Conservation (phyloP, 768 basidiomycete genomes). For the Boletus sensibilis region DNA sequence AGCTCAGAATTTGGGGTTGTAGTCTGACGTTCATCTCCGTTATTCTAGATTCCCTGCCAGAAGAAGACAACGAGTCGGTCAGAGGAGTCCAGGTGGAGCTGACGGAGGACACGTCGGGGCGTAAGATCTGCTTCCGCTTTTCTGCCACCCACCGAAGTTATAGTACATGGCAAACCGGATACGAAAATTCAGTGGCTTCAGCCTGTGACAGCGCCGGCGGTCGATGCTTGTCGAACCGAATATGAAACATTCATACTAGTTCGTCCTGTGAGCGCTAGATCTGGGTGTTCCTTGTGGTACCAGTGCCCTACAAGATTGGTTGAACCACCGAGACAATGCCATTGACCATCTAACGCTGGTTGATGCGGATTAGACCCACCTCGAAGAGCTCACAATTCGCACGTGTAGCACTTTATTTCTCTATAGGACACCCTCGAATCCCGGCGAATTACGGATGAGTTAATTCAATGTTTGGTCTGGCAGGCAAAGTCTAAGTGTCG, state of each 20-base stretch:
- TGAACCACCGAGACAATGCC: background rate
- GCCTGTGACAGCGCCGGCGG: background rate
- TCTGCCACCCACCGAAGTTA: background rate
- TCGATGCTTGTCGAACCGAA: background rate
- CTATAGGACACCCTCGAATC: background rate
- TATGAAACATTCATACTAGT: background rate
- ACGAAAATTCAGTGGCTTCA: background rate
- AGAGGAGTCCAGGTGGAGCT: too few species aligned
- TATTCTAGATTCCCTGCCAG: background rate
- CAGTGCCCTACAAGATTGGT: too few species aligned
- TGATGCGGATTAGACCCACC: too few species aligned
- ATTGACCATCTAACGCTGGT: background rate
- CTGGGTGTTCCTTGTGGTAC: too few species aligned
- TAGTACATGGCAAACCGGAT: background rate
- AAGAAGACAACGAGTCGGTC: background rate
- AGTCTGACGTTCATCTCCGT: background rate
- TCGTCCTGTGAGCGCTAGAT: background rate
- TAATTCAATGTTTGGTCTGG: too few species aligned
- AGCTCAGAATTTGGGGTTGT: background rate
- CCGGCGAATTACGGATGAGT: too few species aligned
- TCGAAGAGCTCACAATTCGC: too few species aligned
- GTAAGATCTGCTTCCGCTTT: slow-evolving; percentile 13
- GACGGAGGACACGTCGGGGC: background rate
- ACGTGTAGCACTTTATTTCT: background rate
- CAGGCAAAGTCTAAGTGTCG: too few species aligned